Base-by-base conservation (phyloP, 2,329 filamentous ascomycete species). In the Dactylellina drechsleri region DNA sequence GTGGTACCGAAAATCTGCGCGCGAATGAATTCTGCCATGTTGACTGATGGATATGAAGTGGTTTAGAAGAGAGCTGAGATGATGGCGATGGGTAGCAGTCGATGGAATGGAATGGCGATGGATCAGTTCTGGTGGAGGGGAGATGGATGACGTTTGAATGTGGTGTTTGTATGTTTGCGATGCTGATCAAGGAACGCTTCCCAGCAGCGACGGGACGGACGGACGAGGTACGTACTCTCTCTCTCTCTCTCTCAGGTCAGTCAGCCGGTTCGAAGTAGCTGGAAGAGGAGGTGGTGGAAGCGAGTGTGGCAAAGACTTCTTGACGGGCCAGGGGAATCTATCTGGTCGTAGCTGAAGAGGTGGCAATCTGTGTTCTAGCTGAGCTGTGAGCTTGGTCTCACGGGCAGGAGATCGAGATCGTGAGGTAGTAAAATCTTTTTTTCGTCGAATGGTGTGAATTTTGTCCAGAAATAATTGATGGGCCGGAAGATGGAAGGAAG, bases 1-100 rank as follows among this genome's bases (percentile, higher is more conserved):
- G 95, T 98, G 77, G 95, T 99, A 83, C 95, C 95, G 82, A 99
- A 99, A 83, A 99, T 98, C 87, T 98, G 94, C 82, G 94, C 93
- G 84, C 95, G 92, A 82, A 99, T 92, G 84, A 99, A 99, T 87
- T 99, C 95, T 83, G 95, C 95, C 95, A 99, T 98, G 83, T 82
- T 90, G 88, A 65, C 15, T 43, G 59, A 41, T 43, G 36, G 54
- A 18, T 16, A 18, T 52, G 47, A 52, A 20, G 18, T n/a, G 20
- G 18, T 18, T 47, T 15, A 36, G 10, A 18, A 10, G 15, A 54
- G 52, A 20, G 26, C 28, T 12, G 28, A 13, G 52, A 36, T 28
- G 41, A 36, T 13, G 56, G 20, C 10, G 28, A 20, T 26, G 40
- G 56, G 26, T 4, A 20, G 18, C 13, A 2, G 18, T 12, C 31